Percentiles rank a stretch among this genome's conserved stretches.
phyloP scores from a whole-genome alignment of 2,329 filamentous ascomycete species.

The Ramularia endophylla region DNA sequence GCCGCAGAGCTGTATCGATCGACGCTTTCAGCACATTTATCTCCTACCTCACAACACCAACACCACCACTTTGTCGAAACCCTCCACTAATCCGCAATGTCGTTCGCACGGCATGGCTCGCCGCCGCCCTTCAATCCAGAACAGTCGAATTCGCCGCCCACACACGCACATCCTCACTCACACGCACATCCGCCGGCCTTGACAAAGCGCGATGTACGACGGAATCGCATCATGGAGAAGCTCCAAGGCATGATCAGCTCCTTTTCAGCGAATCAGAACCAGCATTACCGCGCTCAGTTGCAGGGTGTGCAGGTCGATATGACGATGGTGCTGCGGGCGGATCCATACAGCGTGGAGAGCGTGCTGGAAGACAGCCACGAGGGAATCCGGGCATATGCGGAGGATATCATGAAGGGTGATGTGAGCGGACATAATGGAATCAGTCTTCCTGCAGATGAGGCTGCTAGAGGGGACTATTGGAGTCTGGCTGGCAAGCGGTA shows the following conservation, averaged over 20 bases:
- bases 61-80: too few relatives aligned
- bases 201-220: conserved; percentile 87
- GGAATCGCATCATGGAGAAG: conserved; percentile 74
- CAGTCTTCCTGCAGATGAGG: conserved; percentile 36
- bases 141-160: conserved; percentile 29
- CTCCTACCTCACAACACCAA: too few relatives aligned
- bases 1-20: too few relatives aligned
- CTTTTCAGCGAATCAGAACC: conserved; percentile 74
- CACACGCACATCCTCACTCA: conserved; percentile 34
- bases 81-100: conserved; percentile 9
- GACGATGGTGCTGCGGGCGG: conserved; percentile 75
- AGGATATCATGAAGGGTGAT: conserved; percentile 31
- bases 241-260: conserved; percentile 68
- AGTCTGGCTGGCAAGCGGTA: conserved; percentile 71
- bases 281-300: conserved; percentile 81
- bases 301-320: conserved; percentile 90
- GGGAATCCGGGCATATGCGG: conserved; percentile 58
- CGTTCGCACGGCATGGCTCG: conserved; percentile 18
- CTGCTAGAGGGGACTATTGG: conserved; percentile 62
- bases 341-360: conserved; percentile 63
- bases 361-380: conserved; percentile 62
- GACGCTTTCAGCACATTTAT: too few relatives aligned
- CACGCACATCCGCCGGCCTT: conserved; percentile 21
- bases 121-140: conserved; percentile 18
- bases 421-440: conserved; percentile 27